A percentile compares a stretch with the other conserved stretches of the same genome.
phyloP scores from a whole-genome alignment of 106 monocot genomes.

The Platanthera zijinensis region DNA sequence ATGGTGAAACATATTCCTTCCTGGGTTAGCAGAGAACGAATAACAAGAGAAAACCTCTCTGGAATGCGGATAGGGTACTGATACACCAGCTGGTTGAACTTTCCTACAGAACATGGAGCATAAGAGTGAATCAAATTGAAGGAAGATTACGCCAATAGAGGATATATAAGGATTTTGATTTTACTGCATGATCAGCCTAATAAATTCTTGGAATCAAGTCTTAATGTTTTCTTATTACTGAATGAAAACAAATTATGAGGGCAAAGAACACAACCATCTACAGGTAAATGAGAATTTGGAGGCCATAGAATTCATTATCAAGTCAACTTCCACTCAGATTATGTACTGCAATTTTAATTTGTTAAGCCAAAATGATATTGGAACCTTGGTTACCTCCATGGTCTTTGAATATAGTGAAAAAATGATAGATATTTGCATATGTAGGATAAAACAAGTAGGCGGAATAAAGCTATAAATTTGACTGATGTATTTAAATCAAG shows the following conservation, averaged over 20 bases:
- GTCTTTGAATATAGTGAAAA: background rate
- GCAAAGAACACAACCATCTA: background rate
- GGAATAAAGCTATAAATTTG: background rate
- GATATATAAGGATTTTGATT: background rate
- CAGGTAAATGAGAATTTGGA: background rate
- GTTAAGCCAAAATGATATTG: background rate
- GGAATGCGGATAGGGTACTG: conserved; percentile 96
- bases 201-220: background rate
- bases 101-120: conserved; percentile 45
- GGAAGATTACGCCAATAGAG: background rate
- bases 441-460: background rate
- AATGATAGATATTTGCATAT: background rate
- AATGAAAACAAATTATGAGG: background rate
- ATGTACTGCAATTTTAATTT: background rate
- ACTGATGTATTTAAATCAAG: background rate
- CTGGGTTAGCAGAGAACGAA: conserved; percentile 95
- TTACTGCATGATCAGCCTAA: background rate
- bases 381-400: background rate
- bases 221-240: background rate
- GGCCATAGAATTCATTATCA: background rate
- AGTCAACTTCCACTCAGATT: background rate
- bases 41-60: conserved; percentile 97
- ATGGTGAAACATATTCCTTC: conserved; percentile 97
- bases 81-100: conserved; percentile 99
- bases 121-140: background rate